phyloP scores from a whole-genome alignment of 2,329 filamentous ascomycete species.

The Penicillium crustosum region DNA sequence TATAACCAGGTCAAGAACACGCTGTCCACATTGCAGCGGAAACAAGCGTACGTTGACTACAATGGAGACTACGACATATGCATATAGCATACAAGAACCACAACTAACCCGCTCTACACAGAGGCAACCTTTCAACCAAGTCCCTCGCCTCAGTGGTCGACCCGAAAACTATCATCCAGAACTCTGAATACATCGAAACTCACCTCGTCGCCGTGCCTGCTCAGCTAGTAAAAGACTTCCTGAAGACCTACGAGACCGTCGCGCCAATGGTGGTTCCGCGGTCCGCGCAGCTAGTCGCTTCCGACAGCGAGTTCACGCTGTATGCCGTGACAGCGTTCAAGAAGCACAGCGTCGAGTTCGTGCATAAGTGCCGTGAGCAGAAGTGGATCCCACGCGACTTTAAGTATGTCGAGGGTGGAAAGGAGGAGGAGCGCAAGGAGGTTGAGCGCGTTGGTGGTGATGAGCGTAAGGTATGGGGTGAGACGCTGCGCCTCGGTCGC shows the following conservation, averaged over 20 bases:
- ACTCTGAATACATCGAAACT: constrained; percentile 96
- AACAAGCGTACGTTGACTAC: constrained; percentile 68
- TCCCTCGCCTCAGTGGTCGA: constrained; percentile 88
- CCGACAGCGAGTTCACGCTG: constrained; percentile 86
- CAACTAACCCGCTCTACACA: constrained; percentile 35
- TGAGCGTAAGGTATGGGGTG: constrained; percentile 88
- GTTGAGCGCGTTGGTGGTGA: constrained; percentile 78
- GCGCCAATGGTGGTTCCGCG: constrained; percentile 91
- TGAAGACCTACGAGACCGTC: constrained; percentile 84
- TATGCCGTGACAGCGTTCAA: constrained; percentile 92
- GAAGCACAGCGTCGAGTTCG: constrained; percentile 81
- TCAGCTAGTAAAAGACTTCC: constrained; percentile 79
- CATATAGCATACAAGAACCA: not conserved
- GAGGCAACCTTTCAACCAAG: constrained; percentile 90
- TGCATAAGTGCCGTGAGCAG: constrained; percentile 87
- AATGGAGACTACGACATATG: not conserved
- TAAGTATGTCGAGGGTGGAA: constrained; percentile 86
- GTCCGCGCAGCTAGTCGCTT: constrained; percentile 73
- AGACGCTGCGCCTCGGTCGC: constrained; percentile 79
- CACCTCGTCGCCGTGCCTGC: constrained; percentile 87
- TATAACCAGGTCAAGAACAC: constrained; percentile 90
- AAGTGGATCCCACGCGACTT: constrained; percentile 95
- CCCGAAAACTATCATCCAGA: constrained; percentile 74
- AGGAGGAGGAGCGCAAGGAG: constrained; percentile 85
- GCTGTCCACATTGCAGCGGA: constrained; percentile 76